These are phyloP conservation scores for Hypoxylon lienhwacheense DNA, from an alignment of 495 filamentous ascomycete species.

Conservation along the genomic window DNA sequence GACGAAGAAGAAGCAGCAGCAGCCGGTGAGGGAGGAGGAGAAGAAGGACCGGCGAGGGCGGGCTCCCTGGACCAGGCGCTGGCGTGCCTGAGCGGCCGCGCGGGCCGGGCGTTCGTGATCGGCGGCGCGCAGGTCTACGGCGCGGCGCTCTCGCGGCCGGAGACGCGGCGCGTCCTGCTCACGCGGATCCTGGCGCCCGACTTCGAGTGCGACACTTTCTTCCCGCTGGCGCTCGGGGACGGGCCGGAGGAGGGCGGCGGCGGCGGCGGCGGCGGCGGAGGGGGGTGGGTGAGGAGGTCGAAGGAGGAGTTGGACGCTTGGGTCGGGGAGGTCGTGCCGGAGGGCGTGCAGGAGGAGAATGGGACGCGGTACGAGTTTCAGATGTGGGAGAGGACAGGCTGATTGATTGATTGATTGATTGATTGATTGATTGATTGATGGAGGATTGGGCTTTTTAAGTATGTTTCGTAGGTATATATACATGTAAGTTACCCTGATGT, in stretches of 20 bases:
- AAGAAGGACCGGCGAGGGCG: conserved; percentile 36
- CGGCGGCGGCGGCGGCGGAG: conserved; percentile 40
- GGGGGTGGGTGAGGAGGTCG: conserved; percentile 52
- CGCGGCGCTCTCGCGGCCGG: conserved; percentile 58
- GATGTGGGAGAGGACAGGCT: conserved; percentile 59
- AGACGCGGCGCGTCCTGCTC: conserved; percentile 60
- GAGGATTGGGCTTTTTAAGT: too few species aligned
- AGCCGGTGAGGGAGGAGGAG: background rate
- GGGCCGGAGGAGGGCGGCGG: conserved; percentile 50
- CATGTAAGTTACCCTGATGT: too few species aligned
- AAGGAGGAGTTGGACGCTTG: conserved; percentile 57
- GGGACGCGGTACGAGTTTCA: conserved; percentile 65
- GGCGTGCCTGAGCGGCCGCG: conserved; percentile 32
- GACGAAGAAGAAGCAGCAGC: conserved; percentile 1
- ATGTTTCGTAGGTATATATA: too few species aligned
- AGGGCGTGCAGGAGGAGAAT: conserved; percentile 55
- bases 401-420: conserved; percentile 1
- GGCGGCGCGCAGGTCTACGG: conserved; percentile 86
- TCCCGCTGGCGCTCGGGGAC: conserved; percentile 62
- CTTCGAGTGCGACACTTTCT: conserved; percentile 90
- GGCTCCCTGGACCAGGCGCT: conserved; percentile 63
- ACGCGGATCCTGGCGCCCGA: conserved; percentile 60
- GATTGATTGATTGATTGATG: too few species aligned
- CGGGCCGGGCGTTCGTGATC: conserved; percentile 75
- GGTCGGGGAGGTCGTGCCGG: conserved; percentile 60